Evolutionary conservation across 495 filamentous ascomycete species (phyloP).

Genomic region (Trichoderma parareesei): DNA sequence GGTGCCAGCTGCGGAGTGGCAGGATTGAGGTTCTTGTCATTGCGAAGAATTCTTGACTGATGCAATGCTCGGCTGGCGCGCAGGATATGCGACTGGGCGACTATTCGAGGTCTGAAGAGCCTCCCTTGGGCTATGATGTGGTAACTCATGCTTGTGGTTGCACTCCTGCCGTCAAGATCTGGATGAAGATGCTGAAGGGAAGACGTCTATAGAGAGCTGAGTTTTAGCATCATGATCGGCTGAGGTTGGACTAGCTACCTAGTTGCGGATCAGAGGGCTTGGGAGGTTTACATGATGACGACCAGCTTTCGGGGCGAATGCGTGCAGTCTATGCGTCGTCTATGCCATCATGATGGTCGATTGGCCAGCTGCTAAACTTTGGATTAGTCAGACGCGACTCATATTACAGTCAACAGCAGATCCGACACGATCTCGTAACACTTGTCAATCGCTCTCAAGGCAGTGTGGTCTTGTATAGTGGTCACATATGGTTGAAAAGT

Average conservation of each 20-base stretch:
- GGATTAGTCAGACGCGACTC: too few relatives aligned
- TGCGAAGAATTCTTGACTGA: not conserved
- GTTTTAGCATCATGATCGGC: not conserved
- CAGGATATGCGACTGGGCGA: not conserved
- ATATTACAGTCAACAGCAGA: too few relatives aligned
- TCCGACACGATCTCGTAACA: too few relatives aligned
- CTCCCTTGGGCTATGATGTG: not conserved
- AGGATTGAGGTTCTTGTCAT: not conserved
- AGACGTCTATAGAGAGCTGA: not conserved
- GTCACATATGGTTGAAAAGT: too few relatives aligned
- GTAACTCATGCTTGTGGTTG: not conserved
- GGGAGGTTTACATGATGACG: not conserved
- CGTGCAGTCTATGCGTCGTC: too few relatives aligned
- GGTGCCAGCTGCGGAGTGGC: not conserved
- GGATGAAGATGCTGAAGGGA: not conserved
- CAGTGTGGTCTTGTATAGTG: too few relatives aligned
- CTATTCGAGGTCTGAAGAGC: not conserved
- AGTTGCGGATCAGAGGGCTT: not conserved
- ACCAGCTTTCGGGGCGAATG: too few relatives aligned
- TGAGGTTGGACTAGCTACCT: not conserved
- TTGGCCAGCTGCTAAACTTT: too few relatives aligned
- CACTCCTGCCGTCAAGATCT: not conserved
- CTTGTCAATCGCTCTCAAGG: too few relatives aligned
- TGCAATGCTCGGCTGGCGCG: not conserved
- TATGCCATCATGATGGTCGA: too few relatives aligned